A percentile compares a stretch with the other conserved stretches of the same genome.
phyloP scores from a whole-genome alignment of 805 yeast genomes.

The Ogataea philodendri region DNA sequence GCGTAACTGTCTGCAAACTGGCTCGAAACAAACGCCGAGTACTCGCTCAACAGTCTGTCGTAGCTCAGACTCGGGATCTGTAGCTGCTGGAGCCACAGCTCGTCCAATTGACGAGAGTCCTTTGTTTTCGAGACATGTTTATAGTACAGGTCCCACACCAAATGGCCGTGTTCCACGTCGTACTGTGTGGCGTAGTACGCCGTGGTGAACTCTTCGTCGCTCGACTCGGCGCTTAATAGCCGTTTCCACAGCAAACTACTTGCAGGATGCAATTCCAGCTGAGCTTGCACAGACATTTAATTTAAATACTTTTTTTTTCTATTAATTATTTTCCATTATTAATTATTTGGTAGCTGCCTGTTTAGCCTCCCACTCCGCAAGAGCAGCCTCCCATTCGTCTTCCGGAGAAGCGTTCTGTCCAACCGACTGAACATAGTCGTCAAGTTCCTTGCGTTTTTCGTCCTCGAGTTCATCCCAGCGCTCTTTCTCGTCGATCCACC shows the following conservation, averaged over 20 bases:
- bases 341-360: constrained; percentile 14
- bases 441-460: constrained; percentile 41
- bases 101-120: constrained; percentile 18
- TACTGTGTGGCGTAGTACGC: constrained; percentile 14
- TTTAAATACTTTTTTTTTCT: not conserved
- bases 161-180: constrained; percentile 13
- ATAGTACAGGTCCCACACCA: constrained; percentile 18
- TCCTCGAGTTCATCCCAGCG: constrained; percentile 66
- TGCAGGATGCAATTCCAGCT: constrained; percentile 10
- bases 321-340: not conserved
- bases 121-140: constrained; percentile 1
- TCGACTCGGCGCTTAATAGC: constrained; percentile 7
- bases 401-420: constrained; percentile 52
- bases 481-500: constrained; percentile 89
- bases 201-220: not conserved
- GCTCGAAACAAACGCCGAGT: constrained; percentile 41
- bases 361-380: constrained; percentile 54
- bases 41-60: constrained; percentile 39
- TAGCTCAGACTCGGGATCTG: constrained; percentile 40
- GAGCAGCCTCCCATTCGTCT: constrained; percentile 68
- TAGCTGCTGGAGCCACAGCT: constrained; percentile 34
- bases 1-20: constrained; percentile 34
- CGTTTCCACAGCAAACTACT: constrained; percentile 13
- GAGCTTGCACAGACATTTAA: constrained; percentile 3
- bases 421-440: constrained; percentile 33